Evolutionary conservation across 768 basidiomycete species (phyloP), one percentile per base, ranked within the genome.

Genomic region (Aureoboletus auriporus): DNA sequence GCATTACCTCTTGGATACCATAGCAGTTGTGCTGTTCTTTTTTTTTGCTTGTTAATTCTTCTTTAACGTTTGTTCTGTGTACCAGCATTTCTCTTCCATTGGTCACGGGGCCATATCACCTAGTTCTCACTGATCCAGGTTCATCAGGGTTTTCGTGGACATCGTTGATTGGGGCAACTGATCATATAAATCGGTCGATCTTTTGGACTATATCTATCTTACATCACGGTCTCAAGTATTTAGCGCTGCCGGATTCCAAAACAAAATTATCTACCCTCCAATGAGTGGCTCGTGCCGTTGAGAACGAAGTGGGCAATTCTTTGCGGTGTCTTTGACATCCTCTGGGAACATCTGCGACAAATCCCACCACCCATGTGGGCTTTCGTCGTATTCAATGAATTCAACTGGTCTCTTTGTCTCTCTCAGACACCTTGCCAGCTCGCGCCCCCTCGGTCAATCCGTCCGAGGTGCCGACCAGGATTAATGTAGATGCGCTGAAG

Each of bases 1-100:
- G 50, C 56, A 52, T 50, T 49, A 49, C 52, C 49, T 52, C 33
- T 63, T 57, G 60, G 60, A 63, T 61, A 61, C 60, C 60, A 52
- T 20, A 14, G 38, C 49, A 54, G 50, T 7, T 44, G 36, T 44
- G 55, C 46, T 50, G 38, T 41, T 10, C 48, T 16, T 35, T 35
- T 27, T 35, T 46, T 44, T 49, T 46, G 11, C 38, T 44, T 42
- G 23, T 53, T 50, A 10, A 33, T 34, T 8, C n/a, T 42, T 46
- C 30, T 17, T 12, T 42, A 12, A 14, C 6, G 28, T 30, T 46
- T 29, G 43, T 52, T 47, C 38, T 50, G 34, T 50, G 46, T 38
- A 43, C 26, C 34, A 47, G 38, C n/a, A 16, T 49, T 41, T 20
- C 16, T 54, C 47, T 43, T 34, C 34, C 40, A 42, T 52, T 11